Base-by-base conservation (phyloP, 257 asterid species). In the Dorcoceras hygrometricum region DNA sequence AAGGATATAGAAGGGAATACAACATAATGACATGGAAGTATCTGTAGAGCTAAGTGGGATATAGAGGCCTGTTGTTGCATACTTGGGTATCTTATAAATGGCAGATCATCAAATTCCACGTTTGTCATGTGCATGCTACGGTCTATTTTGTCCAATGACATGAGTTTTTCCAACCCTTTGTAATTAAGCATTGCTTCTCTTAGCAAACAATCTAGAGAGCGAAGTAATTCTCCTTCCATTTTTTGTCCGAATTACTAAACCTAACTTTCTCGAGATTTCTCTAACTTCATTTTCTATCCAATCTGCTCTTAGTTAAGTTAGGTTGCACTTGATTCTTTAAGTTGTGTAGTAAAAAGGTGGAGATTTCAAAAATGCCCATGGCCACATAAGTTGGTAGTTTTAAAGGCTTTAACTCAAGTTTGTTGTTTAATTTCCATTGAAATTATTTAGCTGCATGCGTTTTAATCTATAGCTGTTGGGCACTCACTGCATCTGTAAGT, bases 371-470 rank as follows among this genome's bases (percentile, higher is more conserved):
- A 59, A 28, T 65, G 66, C 2, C 43, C 46, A 43, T 62, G 68
- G 60, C 14, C 9, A 34, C 43, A 34, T 34, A 34, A 34, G 43
- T 43, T 14, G 51, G 51, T 14, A 43, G 19, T 8, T 14, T 43
- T 6, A 3, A 3, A 14, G 51, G 11, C 48, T 11, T 36, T 11
- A 14, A 43, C 19, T 43, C 6, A 14, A 43, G 19, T 43, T 43
- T 43, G 31, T 48, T 63, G 58, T 25, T 63, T 31, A 55, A 60
- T 60, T 54, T 62, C 65, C 48, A 64, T 54, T n/a, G 24, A 56
- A 22, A 20, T 20, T 29, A 43, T 23, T 43, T 43, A 62, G 51
- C 58, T 25, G 51, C 51, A 3, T 43, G 1, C 14, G 18, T 66
- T 46, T 4, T 20, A 16, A n/a, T 26, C 16, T 28, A 66, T 34